These are phyloP conservation scores for Daldinia loculata DNA, from an alignment of 495 filamentous ascomycete species.

Conservation along the genomic window DNA sequence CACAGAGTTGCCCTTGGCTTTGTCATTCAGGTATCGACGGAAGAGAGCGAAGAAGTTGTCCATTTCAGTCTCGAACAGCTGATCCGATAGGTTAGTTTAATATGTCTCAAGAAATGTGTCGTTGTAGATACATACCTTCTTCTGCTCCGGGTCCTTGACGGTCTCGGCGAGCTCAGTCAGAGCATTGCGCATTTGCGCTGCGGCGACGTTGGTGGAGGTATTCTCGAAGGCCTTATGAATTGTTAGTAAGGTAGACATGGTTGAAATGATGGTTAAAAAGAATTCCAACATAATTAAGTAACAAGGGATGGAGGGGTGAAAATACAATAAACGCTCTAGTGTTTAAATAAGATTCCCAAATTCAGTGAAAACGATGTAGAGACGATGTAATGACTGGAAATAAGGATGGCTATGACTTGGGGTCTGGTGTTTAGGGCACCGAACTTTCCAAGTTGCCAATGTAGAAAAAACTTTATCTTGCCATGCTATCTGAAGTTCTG, in stretches of 20 bases:
- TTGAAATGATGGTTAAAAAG: neutral
- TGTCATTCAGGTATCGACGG: conserved; percentile 96
- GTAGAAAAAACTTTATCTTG: conserved; percentile 18
- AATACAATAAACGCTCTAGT: neutral
- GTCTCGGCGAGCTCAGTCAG: conserved; percentile 91
- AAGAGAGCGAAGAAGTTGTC: conserved; percentile 99
- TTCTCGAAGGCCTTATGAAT: conserved; percentile 90
- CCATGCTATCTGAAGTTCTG: conserved; percentile 18
- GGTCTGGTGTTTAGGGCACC: neutral
- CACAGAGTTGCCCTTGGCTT: conserved; percentile 94
- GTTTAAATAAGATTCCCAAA: neutral
- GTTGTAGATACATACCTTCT: conserved; percentile 67
- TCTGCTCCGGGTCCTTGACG: conserved; percentile 80
- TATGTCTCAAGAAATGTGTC: neutral
- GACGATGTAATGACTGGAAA: neutral
- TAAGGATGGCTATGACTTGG: neutral
- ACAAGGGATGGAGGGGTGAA: neutral
- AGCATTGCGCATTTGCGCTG: conserved; percentile 98
- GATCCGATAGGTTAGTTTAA: conserved; percentile 21
- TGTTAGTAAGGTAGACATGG: conserved; percentile 23
- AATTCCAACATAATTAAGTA: conserved; percentile 8
- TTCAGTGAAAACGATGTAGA: neutral
- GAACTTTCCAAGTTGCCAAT: conserved; percentile 10
- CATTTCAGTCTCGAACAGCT: conserved; percentile 97
- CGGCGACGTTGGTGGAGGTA: conserved; percentile 96